A percentile compares a stretch with the other conserved stretches of the same genome.
These are phyloP conservation scores for Plasmodium yoelii DNA, from an alignment of 169 alveolate species.

Conservation along the genomic window DNA sequence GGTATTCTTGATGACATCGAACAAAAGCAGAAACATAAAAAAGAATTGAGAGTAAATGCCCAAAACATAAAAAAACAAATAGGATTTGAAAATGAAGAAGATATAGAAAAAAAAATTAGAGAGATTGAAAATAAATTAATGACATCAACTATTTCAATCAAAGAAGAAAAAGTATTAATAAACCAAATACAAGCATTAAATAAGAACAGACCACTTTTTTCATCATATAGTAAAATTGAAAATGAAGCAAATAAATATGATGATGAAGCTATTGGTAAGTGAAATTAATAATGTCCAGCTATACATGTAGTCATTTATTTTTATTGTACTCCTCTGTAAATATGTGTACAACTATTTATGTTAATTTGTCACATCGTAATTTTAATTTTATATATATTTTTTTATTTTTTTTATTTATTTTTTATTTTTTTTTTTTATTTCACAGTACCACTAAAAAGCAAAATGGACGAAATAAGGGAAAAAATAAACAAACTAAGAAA, in stretches of 20 bases:
- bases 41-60: constrained; percentile 79
- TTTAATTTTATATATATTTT: too few relatives aligned
- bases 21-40: constrained; percentile 81
- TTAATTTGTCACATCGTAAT: not conserved
- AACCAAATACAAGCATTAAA: constrained; percentile 82
- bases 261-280: constrained; percentile 70
- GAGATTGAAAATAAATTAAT: constrained; percentile 82
- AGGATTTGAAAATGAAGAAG: constrained; percentile 84
- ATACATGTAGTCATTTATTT: not conserved
- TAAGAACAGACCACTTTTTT: constrained; percentile 79
- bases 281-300: not conserved
- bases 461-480: constrained; percentile 61
- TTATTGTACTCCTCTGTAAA: not conserved
- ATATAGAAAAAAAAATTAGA: constrained; percentile 81
- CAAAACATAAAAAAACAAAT: constrained; percentile 80
- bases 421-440: too few relatives aligned
- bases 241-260: constrained; percentile 76
- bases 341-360: not conserved
- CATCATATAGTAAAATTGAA: constrained; percentile 79
- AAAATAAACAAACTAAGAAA: constrained; percentile 54
- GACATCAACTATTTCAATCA: constrained; percentile 85
- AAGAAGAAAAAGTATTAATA: constrained; percentile 85
- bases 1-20: constrained; percentile 81
- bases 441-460: constrained; percentile 38
- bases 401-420: too few relatives aligned